Evolutionary conservation across 257 asterid species (phyloP), one percentile per base, ranked within the genome.

Genomic region (Lithospermum erythrorhizon): DNA sequence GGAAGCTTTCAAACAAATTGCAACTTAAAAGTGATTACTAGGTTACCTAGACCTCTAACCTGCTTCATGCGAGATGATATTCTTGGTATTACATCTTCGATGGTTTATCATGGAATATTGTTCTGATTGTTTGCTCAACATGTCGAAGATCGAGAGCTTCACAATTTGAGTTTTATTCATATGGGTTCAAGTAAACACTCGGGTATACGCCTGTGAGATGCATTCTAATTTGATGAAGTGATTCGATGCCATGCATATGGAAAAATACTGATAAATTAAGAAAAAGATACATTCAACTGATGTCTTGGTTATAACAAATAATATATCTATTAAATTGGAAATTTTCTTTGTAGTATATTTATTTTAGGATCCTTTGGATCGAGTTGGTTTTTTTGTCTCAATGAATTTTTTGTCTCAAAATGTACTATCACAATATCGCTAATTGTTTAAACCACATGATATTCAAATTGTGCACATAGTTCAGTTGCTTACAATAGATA

Each of bases 111-210:
- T 63, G 99, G 99, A 64, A 93, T 93, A 97, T 62, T 93, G 73
- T 93, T 86, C 83, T 89, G 99, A 74, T 93, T 97, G 99, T 93
- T 89, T 83, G 97, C 99, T 37, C 89, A 97, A 97, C 99, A 93
- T 75, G 99, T 93, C 64, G 99, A 93, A 78, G 99, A 93, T 76
- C 99, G 89, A 27, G 99, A 93, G 76, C 99, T 93, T 72, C 99
- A 93, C 68, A 93, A 97, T 78, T 76, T 93, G 78, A 93, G 89
- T 82, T 93, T 76, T 79, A 91, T 86, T 72, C 99, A 93, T 67
- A 71, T 76, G 70, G 99, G 99, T 73, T 85, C 96, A n/a, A 69
- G 84, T 96, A 21, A 93, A 93, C 75, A 86, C 99, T 58, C 89
- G 99, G 99, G n/a, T n/a, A n/a, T 93, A 93, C 78, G 70, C 99